Evolutionary conservation across 2,329 filamentous ascomycete species (phyloP), one percentile per base, ranked within the genome.

Genomic region (Parascedosporium putredinis): DNA sequence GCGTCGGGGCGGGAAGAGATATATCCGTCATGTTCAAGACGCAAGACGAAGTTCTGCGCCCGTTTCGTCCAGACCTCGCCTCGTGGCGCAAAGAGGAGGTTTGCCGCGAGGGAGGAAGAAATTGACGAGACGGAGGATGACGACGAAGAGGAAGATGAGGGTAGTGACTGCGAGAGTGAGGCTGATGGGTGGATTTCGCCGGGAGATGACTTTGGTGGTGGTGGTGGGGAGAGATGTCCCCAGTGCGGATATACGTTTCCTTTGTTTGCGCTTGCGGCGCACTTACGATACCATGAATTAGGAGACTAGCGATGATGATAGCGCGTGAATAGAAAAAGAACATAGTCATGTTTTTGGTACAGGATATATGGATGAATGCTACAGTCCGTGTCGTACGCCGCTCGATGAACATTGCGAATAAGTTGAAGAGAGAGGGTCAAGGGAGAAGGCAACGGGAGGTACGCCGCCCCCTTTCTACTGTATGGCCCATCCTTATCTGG

Each of bases 11-110:
- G n/a, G 87, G 86, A 1, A 74, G 85, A 55, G 83, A 95, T 59
- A 95, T 96, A 56, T 76, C 76, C 1, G 77, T 72, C 59, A 94
- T 96, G 88, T 94, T 96, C 62, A 80, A 72, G 58, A 74, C 73
- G 50, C 88, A 94, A 61, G 82, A 87, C 46, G 74, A 79, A 42
- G 75, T 81, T 25, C 67, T 89, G 50, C 79, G 74, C 53, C 80
- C 85, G 46, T 90, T 84, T 69, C 81, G 71, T 46, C 52, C 52
- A 18, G 33, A 3, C 23, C 9, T 23, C 6, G 52, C 56, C n/a
- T 48, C 54, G 55, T 7, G 54, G 56, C 5, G 56, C 60, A 27
- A 38, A 47, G n/a, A 50, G 54, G 56, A 12, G 47, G 55, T 16
- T 57, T 57, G 1, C 64, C 65, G 3, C 58, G 61, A 31, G 60